Base-by-base conservation (phyloP, 2,329 filamentous ascomycete genomes). In the Fusarium illudens region DNA sequence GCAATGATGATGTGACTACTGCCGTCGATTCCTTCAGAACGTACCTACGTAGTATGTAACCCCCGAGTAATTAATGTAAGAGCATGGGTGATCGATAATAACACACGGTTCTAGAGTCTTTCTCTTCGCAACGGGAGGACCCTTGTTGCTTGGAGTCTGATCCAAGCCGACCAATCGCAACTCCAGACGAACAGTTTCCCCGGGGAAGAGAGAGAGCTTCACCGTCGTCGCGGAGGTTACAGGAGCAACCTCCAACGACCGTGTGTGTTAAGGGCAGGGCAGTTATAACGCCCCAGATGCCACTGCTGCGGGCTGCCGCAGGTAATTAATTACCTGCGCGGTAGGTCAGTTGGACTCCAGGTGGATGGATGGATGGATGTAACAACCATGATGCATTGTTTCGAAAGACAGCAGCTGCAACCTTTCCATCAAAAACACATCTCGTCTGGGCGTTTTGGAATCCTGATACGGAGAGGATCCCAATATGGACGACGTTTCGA, bases 401-500 rank as follows among this genome's bases (percentile, higher is more conserved):
- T 55, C 25, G 25, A 15, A 17, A 44, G 20, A 20, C 29, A 22
- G 9, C 30, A 10, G 27, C 20, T 46, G 52, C 37, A 44, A 27
- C 36, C n/a, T n/a, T n/a, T 27, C n/a, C n/a, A 51, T 22, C 29
- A 54, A 64, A 58, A n/a, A n/a, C n/a, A n/a, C 60, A 57, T 44
- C 52, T 32, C 33, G 25, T 58, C 56, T n/a, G 25, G 17, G 27
- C 56, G 36, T 44, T 54, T 57, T 30, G 34, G 25, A 36, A 44
- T n/a, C 37, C 25, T 46, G 49, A 53, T 53, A 52, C 49, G 56
- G 37, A 53, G 49, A 48, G 49, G 37, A 59, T 39, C 33, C 29
- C 50, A 65, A 63, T 63, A 44, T 66, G 65, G 68, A 60, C 49
- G 54, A 51, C 49, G 66, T 69, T 68, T 68, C 66, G 62, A 66